phyloP scores from a whole-genome alignment of 176 grass and related monocot genomes.

The Bonia amplexicaulis region DNA sequence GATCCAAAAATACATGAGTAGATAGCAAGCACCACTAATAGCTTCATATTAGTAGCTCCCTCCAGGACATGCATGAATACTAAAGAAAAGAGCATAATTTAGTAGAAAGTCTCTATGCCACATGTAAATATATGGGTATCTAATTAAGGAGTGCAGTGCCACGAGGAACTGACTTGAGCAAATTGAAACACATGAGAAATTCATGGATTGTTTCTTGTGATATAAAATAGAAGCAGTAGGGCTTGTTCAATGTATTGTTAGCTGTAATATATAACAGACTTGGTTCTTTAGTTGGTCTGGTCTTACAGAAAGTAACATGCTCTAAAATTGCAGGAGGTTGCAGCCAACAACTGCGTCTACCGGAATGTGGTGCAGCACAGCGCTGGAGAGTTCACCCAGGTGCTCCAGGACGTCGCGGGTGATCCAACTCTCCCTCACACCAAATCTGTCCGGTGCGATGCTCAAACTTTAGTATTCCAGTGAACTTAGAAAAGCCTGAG shows the following conservation, averaged over 20 bases:
- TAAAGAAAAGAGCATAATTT: not conserved
- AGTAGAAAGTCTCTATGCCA: not conserved
- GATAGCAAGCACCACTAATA: no score
- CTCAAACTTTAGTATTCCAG: no score
- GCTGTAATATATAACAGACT: not conserved
- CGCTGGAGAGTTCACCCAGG: slow-evolving; percentile 70
- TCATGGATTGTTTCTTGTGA: not conserved
- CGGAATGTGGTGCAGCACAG: slow-evolving; percentile 79
- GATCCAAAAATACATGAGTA: no score
- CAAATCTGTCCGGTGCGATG: slow-evolving; percentile 57
- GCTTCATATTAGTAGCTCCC: no score
- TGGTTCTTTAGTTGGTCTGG: not conserved
- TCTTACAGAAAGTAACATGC: not conserved
- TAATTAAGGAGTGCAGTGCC: not conserved
- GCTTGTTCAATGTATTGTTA: not conserved
- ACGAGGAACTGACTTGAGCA: not conserved
- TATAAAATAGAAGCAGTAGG: not conserved
- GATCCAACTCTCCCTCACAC: slow-evolving; percentile 84
- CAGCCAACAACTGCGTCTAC: slow-evolving; percentile 79
- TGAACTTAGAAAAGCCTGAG: no score
- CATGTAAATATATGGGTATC: not conserved
- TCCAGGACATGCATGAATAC: no score
- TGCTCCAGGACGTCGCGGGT: slow-evolving; percentile 77
- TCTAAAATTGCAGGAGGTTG: slow-evolving; percentile 52
- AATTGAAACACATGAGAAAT: not conserved